Percentiles rank a stretch among this genome's conserved stretches.
These are phyloP conservation scores for Oryza coarctata DNA, from an alignment of 176 grass and related monocot species.

Conservation along the genomic window DNA sequence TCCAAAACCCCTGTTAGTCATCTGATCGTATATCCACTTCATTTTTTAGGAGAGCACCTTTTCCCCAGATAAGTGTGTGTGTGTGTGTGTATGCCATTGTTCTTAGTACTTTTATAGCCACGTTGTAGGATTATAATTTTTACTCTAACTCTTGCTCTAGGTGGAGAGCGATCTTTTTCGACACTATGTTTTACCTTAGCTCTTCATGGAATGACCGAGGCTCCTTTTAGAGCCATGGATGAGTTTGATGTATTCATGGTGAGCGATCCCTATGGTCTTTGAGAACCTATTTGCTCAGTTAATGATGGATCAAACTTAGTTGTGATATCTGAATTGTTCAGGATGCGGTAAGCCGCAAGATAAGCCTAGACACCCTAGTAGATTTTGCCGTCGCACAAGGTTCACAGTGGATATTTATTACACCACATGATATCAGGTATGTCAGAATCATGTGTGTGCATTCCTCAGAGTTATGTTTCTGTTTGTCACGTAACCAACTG, in stretches of 20 bases:
- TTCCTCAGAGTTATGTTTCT: not conserved
- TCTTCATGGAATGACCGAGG: slow-evolving; percentile 97
- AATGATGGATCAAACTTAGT: slow-evolving; percentile 3
- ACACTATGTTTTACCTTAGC: slow-evolving; percentile 96
- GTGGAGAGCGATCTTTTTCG: slow-evolving; percentile 92
- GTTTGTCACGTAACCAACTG: not conserved
- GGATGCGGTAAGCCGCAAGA: slow-evolving; percentile 93
- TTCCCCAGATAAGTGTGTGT: no score
- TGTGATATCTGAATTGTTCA: slow-evolving; percentile 33
- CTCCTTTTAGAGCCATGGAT: slow-evolving; percentile 98
- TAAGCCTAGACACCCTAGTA: slow-evolving; percentile 91
- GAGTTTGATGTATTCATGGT: slow-evolving; percentile 99
- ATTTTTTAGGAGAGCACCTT: no score
- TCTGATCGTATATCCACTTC: no score
- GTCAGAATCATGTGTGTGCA: not conserved
- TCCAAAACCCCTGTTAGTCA: not conserved
- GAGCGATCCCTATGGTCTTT: slow-evolving; percentile 8
- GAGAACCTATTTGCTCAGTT: not conserved
- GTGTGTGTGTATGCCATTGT: not conserved
- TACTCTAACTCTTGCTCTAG: slow-evolving; percentile 35
- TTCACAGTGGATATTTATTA: slow-evolving; percentile 96
- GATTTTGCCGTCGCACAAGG: slow-evolving; percentile 84
- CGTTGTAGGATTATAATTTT: slow-evolving; percentile 1
- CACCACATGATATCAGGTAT: slow-evolving; percentile 93
- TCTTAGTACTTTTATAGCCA: not conserved